These are phyloP conservation scores for Boletus huronensis DNA, from an alignment of 768 basidiomycete genomes.

Conservation along the genomic window DNA sequence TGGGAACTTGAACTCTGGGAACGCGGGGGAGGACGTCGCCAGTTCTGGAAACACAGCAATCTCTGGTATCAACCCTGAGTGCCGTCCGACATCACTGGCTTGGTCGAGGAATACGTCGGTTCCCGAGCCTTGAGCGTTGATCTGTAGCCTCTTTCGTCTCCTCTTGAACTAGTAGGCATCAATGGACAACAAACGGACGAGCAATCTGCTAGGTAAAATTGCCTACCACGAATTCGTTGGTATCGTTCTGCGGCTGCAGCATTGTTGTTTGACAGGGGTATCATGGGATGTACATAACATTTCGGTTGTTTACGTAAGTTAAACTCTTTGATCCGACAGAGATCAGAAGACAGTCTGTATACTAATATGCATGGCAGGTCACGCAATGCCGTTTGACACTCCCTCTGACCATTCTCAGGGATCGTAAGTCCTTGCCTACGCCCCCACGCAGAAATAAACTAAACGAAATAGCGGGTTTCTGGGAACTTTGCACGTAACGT, in stretches of 20 bases:
- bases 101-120: background rate
- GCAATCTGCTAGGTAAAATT: background rate
- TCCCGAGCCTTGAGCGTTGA: background rate
- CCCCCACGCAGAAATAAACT: background rate
- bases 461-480: background rate
- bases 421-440: no score
- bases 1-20: background rate
- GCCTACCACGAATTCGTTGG: conserved; percentile 26
- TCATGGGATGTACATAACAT: no score
- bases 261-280: background rate
- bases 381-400: background rate
- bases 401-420: background rate
- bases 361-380: no score
- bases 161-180: conserved; percentile 22
- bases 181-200: background rate
- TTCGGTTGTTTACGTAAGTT: background rate
- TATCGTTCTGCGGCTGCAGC: conserved; percentile 8
- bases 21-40: background rate
- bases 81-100: background rate
- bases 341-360: no score
- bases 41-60: conserved; percentile 17
- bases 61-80: conserved; percentile 13
- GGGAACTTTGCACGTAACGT: background rate
- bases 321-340: no score
- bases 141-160: conserved; percentile 23